Conservation (phyloP, 306 rosid species). For the Lotus japonicus region DNA sequence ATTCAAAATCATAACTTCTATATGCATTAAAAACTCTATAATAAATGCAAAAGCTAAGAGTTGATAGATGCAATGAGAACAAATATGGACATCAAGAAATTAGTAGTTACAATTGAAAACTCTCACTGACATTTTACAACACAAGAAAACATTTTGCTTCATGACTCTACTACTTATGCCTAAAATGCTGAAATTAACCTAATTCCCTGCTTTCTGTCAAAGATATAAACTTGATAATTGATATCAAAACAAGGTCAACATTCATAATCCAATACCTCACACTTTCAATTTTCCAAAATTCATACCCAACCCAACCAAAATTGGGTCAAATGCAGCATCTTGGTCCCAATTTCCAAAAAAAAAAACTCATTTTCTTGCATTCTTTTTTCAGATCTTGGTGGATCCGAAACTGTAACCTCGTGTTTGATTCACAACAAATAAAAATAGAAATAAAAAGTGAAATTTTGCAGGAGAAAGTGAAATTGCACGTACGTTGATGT, state of each 20-base stretch:
- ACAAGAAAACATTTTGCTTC: not conserved
- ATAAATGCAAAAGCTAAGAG: not conserved
- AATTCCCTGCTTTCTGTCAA: not conserved
- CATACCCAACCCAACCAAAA: not conserved
- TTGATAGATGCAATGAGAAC: not conserved
- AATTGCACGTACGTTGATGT: slow-evolving; percentile 38
- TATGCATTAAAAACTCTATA: not conserved
- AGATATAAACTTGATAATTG: too few relatives aligned
- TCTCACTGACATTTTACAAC: too few relatives aligned
- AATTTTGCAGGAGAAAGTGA: not conserved
- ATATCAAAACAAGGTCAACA: not conserved
- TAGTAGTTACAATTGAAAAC: not conserved
- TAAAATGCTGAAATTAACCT: not conserved
- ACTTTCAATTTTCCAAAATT: not conserved
- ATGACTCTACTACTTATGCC: too few relatives aligned
- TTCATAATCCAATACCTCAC: not conserved
- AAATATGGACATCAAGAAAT: not conserved
- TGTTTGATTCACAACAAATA: not conserved
- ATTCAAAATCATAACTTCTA: not conserved
- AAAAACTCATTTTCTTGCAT: not conserved
- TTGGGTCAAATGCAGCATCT: not conserved
- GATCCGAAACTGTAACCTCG: not conserved
- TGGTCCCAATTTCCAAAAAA: not conserved
- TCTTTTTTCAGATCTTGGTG: not conserved
- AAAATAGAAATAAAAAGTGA: not conserved